phyloP scores from a whole-genome alignment of 2,329 filamentous ascomycete species.

The Leptographium flavum region DNA sequence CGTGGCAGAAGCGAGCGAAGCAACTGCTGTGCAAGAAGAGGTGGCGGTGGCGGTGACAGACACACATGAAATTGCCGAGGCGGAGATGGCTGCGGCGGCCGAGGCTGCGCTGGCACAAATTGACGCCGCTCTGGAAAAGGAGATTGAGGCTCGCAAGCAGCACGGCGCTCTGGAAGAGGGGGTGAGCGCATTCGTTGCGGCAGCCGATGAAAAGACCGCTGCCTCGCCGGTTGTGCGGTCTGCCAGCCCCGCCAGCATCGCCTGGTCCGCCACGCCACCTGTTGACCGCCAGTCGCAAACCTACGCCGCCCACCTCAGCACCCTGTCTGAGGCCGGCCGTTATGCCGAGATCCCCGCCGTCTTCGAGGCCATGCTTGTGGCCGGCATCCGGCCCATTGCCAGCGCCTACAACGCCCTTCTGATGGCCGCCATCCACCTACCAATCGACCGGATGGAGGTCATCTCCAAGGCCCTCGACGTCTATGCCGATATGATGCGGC shows the following conservation, averaged over 20 bases:
- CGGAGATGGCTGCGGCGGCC: slow-evolving; percentile 15
- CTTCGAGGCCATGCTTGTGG: slow-evolving; percentile 79
- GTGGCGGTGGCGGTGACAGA: not conserved
- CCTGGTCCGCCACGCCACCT: slow-evolving; percentile 45
- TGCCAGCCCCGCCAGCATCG: slow-evolving; percentile 29
- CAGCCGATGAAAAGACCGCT: slow-evolving; percentile 20
- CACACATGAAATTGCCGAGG: not conserved
- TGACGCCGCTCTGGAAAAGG: slow-evolving; percentile 69
- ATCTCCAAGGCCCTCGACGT: slow-evolving; percentile 87
- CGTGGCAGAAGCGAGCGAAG: not conserved
- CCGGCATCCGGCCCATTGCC: slow-evolving; percentile 66
- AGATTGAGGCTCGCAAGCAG: slow-evolving; percentile 45
- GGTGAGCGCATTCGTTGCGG: slow-evolving; percentile 15
- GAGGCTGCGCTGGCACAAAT: slow-evolving; percentile 61
- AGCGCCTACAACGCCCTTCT: slow-evolving; percentile 87
- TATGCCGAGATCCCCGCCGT: slow-evolving; percentile 81
- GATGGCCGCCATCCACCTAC: slow-evolving; percentile 69
- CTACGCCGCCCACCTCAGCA: slow-evolving; percentile 66
- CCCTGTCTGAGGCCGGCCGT: slow-evolving; percentile 55
- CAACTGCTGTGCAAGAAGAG: not conserved
- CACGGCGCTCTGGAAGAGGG: slow-evolving; percentile 29
- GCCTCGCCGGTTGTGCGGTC: slow-evolving; percentile 26
- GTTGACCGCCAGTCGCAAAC: slow-evolving; percentile 49
- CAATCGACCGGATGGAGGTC: slow-evolving; percentile 64
- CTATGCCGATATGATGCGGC: slow-evolving; percentile 89